Evolutionary conservation across 2,329 filamentous ascomycete genomes (phyloP), one percentile per base, ranked within the genome.

Genomic region (Pyricularia sp.): DNA sequence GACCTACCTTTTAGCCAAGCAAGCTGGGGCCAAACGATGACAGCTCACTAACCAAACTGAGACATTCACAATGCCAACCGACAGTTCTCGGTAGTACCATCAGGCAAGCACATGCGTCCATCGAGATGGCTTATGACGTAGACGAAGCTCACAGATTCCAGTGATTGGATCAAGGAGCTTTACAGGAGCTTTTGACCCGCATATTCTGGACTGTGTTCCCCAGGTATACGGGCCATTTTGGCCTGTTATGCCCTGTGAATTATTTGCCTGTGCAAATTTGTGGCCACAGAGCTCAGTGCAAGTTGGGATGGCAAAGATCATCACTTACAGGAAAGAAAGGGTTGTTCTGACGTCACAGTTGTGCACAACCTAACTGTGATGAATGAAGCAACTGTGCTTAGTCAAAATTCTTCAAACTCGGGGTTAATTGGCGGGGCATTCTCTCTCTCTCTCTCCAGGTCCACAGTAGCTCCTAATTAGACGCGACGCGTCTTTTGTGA

Each of bases 91-190:
- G 59, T 63, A 63, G 59, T 3, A 63, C 59, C 25, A 50, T 50
- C 14, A 28, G 59, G 59, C 59, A 63, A 30, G 25, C 25, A 28
- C 59, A 63, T 63, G 59, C 59, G 12, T 63, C 59, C 23, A 63
- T 63, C 59, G 59, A 63, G 59, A 63, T 63, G 59, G 25, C 59
- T 30, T 63, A 63, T 63, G 59, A 63, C 59, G 59, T 63, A 63
- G 26, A 63, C 59, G 59, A 63, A 63, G 59, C 12, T 23, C 14
- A 63, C n/a, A 30, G 23, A 26, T 63, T 23, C 5, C 26, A 63
- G 23, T 28, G 59, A 63, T 63, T 63, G 59, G 58, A 26, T 23
- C 58, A 26, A 28, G 58, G 11, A 61, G 58, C 25, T 61, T 5
- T 28, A 11, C 5, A 14, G 25, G 58, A 61, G 59, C 59, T 30